Evolutionary conservation across 768 basidiomycete genomes (phyloP).

Genomic region (Mycena epipterygia): DNA sequence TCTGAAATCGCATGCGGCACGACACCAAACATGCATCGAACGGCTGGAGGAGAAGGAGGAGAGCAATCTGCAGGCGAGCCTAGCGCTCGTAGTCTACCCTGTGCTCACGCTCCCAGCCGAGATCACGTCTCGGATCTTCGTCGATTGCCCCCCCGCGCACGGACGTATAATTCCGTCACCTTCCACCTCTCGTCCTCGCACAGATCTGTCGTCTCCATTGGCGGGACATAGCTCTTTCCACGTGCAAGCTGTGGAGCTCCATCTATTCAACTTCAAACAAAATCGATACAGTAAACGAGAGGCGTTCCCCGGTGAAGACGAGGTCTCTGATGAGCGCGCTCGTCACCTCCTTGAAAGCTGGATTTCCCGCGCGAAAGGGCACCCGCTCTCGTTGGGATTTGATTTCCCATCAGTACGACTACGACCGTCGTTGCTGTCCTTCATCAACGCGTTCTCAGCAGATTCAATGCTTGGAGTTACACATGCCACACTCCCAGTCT

Average conservation of each 20-base stretch:
- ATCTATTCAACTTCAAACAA: neutral
- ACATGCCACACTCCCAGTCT: neutral
- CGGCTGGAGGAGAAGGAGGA: neutral
- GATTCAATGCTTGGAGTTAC: constrained; percentile 12
- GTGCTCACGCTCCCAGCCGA: constrained; percentile 11
- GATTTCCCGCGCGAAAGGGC: constrained; percentile 4
- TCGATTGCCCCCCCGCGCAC: constrained; percentile 9
- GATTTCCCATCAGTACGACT: neutral
- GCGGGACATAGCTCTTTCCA: constrained; percentile 6
- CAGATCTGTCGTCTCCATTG: constrained; percentile 18
- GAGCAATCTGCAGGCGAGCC: neutral
- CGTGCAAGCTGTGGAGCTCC: neutral
- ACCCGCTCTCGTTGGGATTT: neutral
- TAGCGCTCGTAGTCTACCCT: neutral
- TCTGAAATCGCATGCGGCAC: neutral
- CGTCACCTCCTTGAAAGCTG: neutral
- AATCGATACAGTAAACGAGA: too few species aligned
- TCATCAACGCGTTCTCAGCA: neutral
- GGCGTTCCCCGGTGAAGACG: too few species aligned
- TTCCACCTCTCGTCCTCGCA: neutral
- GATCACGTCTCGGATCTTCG: constrained; percentile 11
- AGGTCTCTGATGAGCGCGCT: too few species aligned
- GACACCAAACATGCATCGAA: neutral
- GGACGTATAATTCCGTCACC: neutral
- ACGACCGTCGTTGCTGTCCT: neutral